Base-by-base conservation (phyloP, 192 early-diverging fungal species). In the Lobosporangium transversale region DNA sequence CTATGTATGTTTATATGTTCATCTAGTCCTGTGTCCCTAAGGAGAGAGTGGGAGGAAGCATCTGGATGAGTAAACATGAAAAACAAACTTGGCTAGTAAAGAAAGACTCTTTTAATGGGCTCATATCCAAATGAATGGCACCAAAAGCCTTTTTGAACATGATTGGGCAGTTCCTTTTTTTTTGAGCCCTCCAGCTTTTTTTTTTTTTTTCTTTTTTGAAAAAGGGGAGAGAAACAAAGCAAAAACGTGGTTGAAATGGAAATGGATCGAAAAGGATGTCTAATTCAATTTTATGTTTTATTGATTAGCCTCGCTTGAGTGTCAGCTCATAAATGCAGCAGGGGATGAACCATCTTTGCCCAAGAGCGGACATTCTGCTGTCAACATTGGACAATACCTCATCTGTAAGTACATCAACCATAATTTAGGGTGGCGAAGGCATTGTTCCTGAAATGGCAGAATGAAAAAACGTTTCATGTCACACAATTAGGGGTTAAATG, bases 361-460 rank as follows among this genome's bases (percentile, higher is more conserved):
- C 29, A 83, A 84, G 64, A 83, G 68, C 48, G 62, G 67, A 21
- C 75, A 85, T 36, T 66, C 80, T 33, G 80, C 80, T 44, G 80
- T 82, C 37, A 66, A 68, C 42, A 70, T 87, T 51, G 78, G 78
- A 1, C 68, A 80, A n/a, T 73, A 82, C 47, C 70, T 87, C 23
- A 68, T 84, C 23, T 60, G 82, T 84, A 78, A 70, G 78, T 59
- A 4, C n/a, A n/a, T n/a, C n/a, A n/a, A n/a, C n/a, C n/a, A n/a
- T n/a, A n/a, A n/a, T n/a, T n/a, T n/a, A n/a, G n/a, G n/a, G n/a
- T n/a, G n/a, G n/a, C n/a, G n/a, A n/a, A n/a, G n/a, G n/a, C n/a
- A n/a, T n/a, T n/a, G n/a, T n/a, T n/a, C n/a, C n/a, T n/a, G n/a
- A n/a, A n/a, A n/a, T n/a, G n/a, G n/a, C n/a, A n/a, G 15, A 23